phyloP scores from a whole-genome alignment of 371 early-diverging fungal species.

The Massospora cicadina region DNA sequence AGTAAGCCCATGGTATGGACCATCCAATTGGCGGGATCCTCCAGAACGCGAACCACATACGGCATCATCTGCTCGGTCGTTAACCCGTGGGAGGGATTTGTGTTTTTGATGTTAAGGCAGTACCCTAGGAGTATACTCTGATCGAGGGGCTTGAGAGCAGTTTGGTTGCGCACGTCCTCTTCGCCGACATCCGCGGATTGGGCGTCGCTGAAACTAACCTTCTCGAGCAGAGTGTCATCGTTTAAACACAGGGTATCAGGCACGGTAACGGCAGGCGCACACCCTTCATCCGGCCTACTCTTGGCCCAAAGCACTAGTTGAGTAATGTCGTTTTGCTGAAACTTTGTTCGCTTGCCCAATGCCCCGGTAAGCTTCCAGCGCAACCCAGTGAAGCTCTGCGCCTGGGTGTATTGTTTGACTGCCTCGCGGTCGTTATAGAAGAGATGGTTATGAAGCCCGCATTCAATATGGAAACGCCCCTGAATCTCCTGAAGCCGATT shows the following conservation, averaged over 20 bases:
- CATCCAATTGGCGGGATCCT: constrained; percentile 90
- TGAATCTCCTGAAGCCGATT: constrained; percentile 20
- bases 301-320: constrained; percentile 84
- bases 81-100: constrained; percentile 78
- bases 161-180: constrained; percentile 20
- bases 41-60: constrained; percentile 73
- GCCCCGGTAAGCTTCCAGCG: constrained; percentile 74
- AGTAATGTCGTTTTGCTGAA: constrained; percentile 66
- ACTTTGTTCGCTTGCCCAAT: constrained; percentile 79
- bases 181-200: constrained; percentile 16
- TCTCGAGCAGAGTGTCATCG: constrained; percentile 83
- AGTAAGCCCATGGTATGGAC: constrained; percentile 87
- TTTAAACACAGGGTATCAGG: constrained; percentile 63
- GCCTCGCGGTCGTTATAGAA: constrained; percentile 57
- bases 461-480: constrained; percentile 52
- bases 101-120: constrained; percentile 82
- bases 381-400: constrained; percentile 62
- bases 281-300: constrained; percentile 27
- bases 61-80: constrained; percentile 87
- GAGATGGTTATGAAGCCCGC: constrained; percentile 52
- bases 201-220: constrained; percentile 33
- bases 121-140: constrained; percentile 77
- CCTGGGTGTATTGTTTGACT: constrained; percentile 36
- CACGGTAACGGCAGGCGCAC: constrained; percentile 12
- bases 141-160: constrained; percentile 52